These are phyloP conservation scores for Neospermospora avenae DNA, from an alignment of 2,329 filamentous ascomycete species.

Conservation along the genomic window DNA sequence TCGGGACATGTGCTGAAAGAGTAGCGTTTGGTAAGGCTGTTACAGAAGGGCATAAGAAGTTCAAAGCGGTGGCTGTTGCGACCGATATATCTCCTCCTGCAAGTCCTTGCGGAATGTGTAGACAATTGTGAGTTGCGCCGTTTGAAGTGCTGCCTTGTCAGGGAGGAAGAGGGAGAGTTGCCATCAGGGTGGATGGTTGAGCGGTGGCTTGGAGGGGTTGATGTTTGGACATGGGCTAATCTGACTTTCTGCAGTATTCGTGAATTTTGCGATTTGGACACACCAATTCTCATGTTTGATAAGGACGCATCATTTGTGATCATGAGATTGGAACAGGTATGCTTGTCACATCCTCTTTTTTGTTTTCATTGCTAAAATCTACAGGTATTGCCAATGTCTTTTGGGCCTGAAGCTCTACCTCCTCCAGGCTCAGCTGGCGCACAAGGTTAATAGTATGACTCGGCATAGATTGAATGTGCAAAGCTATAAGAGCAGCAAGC, in stretches of 20 bases:
- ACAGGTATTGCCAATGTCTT: slow-evolving; percentile 65
- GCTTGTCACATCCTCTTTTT: slow-evolving; percentile 20
- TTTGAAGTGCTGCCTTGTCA: not conserved
- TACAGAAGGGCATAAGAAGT: slow-evolving; percentile 44
- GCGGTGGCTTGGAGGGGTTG: not conserved
- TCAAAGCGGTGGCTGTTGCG: slow-evolving; percentile 80
- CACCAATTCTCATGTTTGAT: slow-evolving; percentile 91
- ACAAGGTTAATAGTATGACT: slow-evolving; percentile 12
- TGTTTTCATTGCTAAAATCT: slow-evolving; percentile 2
- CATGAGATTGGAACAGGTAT: slow-evolving; percentile 64
- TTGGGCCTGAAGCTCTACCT: slow-evolving; percentile 58
- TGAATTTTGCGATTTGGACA: slow-evolving; percentile 66
- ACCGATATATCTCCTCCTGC: slow-evolving; percentile 70
- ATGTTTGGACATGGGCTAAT: not conserved
- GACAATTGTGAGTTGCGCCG: slow-evolving; percentile 69
- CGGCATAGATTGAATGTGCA: no score
- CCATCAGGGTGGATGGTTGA: not conserved
- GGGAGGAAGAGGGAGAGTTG: no score
- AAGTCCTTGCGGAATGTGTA: slow-evolving; percentile 91
- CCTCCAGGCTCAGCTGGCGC: slow-evolving; percentile 25
- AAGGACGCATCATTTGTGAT: slow-evolving; percentile 71
- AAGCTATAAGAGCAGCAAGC: no score
- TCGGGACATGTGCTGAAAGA: slow-evolving; percentile 92
- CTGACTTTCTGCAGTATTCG: slow-evolving; percentile 54
- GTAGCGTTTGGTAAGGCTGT: slow-evolving; percentile 84